A percentile compares a stretch with the other conserved stretches of the same genome.
phyloP scores from a whole-genome alignment of 2,329 filamentous ascomycete genomes.

The Ambrosiella beaveri region DNA sequence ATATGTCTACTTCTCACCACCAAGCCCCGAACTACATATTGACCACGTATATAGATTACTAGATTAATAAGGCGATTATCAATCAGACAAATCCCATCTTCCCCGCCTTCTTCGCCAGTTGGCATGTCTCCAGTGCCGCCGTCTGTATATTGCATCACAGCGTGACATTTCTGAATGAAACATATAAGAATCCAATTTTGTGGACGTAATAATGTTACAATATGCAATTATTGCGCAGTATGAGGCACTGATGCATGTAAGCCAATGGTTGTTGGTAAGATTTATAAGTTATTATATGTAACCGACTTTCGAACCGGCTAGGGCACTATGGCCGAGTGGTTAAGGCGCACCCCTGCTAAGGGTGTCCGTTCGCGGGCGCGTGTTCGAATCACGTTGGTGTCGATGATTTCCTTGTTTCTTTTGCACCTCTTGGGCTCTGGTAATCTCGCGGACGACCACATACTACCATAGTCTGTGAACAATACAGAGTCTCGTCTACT shows the following conservation, averaged over 20 bases:
- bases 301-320: not conserved
- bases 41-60: too few relatives aligned
- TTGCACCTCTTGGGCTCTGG: not conserved
- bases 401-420: slow-evolving; percentile 1
- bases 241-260: too few relatives aligned
- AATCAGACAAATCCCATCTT: not conserved
- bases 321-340: slow-evolving; percentile 4
- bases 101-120: not conserved
- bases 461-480: not conserved
- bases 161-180: too few relatives aligned
- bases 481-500: too few relatives aligned
- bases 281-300: not conserved
- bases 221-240: not conserved
- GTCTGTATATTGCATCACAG: too few relatives aligned
- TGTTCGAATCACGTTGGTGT: slow-evolving; percentile 13
- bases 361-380: slow-evolving; percentile 12
- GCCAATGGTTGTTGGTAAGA: too few relatives aligned
- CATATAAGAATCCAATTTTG: too few relatives aligned
- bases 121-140: too few relatives aligned
- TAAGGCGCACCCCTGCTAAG: slow-evolving; percentile 11
- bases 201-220: not conserved
- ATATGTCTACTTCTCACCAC: not conserved
- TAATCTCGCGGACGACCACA: not conserved
- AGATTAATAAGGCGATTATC: not conserved
- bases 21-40: not conserved